Evolutionary conservation across 2,329 filamentous ascomycete species (phyloP), one percentile per base, ranked within the genome.

Genomic region (Dactylellina cionopaga): DNA sequence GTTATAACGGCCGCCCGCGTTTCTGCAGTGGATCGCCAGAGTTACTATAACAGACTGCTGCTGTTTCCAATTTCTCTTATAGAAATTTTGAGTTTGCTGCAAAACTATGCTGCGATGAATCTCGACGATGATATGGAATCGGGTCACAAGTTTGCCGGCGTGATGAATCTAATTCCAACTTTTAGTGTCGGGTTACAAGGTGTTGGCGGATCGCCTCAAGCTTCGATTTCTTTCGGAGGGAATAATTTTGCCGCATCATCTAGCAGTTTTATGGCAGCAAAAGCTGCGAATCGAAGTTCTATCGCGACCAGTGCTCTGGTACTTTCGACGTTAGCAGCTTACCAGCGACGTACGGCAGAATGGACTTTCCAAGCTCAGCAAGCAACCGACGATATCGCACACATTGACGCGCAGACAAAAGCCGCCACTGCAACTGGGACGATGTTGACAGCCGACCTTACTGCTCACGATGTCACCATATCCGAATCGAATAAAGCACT

Each of bases 1-100:
- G 41, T 69, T 5, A 25, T 76, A 9, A 66, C 74, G 15, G 52
- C 51, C n/a, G 22, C 59, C 73, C 9, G 15, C 24, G 41, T 43
- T 1, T 25, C 37, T 17, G 29, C 44, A 1, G 11, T 29, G 19
- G 56, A 62, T 11, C 33, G 43, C 24, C 29, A 25, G 13, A 31
- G 13, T 10, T 51, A 62, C 17, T 62, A 39, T 37, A n/a, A 2
- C 41, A n/a, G 33, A 19, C 2, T 25, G 17, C n/a, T 11, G 15
- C 15, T 49, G 17, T 27, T n/a, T n/a, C n/a, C 6, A 62, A 49
- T 22, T 49, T 49, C 44, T 3, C 13, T 7, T 35, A n/a, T 3
- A 25, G 56, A 62, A 39, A 47, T 25, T 1, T 3, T 17, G 3
- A 25, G 27, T 27, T 19, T 62, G 10, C 4, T 39, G 6, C 5